Evolutionary conservation across 2,329 filamentous ascomycete genomes (phyloP), one percentile per base, ranked within the genome.

Genomic region (Diaporthe vexans): DNA sequence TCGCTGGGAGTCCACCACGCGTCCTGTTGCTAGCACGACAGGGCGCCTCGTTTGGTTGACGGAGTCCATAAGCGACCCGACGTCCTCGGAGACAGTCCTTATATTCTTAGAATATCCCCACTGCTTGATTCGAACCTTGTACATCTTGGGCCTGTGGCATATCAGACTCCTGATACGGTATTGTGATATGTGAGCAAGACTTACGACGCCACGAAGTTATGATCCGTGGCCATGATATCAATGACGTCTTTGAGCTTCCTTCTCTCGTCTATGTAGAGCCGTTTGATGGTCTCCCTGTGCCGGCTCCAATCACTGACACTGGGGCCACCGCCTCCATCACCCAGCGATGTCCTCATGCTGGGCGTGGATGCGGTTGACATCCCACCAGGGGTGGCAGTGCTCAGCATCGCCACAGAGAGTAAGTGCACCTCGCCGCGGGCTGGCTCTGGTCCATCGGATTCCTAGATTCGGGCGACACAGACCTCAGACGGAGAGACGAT

Each of bases 201-300:
- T 74, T 67, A 78, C 77, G 77, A 78, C 33, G 75, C 77, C 46
- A 76, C 33, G 51, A 78, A 78, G 21, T 58, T 43, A 40, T 78
- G 59, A 2, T 77, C 69, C 29, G 52, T 67, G 43, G 65, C 63
- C 77, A 78, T 78, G 29, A 75, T 73, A 1, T 73, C 72, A 63
- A 77, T 68, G 19, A 78, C 76, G 17, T 78, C 77, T 24, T 61
- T 76, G 33, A 78, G 71, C 13, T 72, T 72, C 54, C 65, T 77
- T 54, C 72, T 56, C 71, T 78, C 71, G 43, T 77, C 72, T 43
- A 77, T 76, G 58, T 78, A 77, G 9, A 78, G 75, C 10, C 67
- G 65, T n/a, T 73, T 76, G 40, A 77, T 77, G 4, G 59, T 75
- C 17, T 76, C 71, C 74, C 68, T 75, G 40, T 77, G 72, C n/a